Percentiles rank a stretch among this genome's conserved stretches.
Evolutionary conservation across 1,139 yeast species (phyloP).

Genomic region (Saccharomyces hybrid): DNA sequence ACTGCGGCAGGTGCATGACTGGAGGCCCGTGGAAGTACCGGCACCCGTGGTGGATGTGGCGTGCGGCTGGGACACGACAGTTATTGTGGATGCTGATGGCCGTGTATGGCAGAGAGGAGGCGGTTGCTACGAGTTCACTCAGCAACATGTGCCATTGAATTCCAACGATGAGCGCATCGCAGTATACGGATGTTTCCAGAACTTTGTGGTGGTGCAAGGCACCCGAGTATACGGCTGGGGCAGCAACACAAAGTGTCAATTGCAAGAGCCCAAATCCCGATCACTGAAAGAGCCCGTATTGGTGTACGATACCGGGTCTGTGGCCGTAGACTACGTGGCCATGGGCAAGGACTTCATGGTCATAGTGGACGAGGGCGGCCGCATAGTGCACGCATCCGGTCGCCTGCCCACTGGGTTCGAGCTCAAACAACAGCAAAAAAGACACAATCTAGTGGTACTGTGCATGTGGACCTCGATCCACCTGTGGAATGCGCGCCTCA

Average conservation of each 20-base stretch:
- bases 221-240: constrained; percentile 70
- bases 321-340: constrained; percentile 12
- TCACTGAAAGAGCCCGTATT: constrained; percentile 22
- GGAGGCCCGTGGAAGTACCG: constrained; percentile 6
- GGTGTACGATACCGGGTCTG: constrained; percentile 11
- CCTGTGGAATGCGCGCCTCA: constrained; percentile 23
- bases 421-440: constrained; percentile 8
- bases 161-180: not conserved
- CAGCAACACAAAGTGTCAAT: constrained; percentile 65
- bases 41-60: constrained; percentile 29
- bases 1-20: constrained; percentile 5
- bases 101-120: not conserved
- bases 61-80: constrained; percentile 72
- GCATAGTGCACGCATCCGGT: constrained; percentile 29
- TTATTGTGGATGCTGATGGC: constrained; percentile 35
- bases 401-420: constrained; percentile 17
- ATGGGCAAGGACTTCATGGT: constrained; percentile 28
- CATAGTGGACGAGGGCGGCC: constrained; percentile 9
- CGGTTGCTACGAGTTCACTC: not conserved
- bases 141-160: not conserved
- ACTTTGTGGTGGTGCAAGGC: constrained; percentile 38
- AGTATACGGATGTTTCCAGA: constrained; percentile 23
- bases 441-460: constrained; percentile 23
- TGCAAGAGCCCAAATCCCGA: constrained; percentile 32
- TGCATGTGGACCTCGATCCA: constrained; percentile 85